Conservation (phyloP, 176 grass and related monocot species). For the Triticum monococcum region DNA sequence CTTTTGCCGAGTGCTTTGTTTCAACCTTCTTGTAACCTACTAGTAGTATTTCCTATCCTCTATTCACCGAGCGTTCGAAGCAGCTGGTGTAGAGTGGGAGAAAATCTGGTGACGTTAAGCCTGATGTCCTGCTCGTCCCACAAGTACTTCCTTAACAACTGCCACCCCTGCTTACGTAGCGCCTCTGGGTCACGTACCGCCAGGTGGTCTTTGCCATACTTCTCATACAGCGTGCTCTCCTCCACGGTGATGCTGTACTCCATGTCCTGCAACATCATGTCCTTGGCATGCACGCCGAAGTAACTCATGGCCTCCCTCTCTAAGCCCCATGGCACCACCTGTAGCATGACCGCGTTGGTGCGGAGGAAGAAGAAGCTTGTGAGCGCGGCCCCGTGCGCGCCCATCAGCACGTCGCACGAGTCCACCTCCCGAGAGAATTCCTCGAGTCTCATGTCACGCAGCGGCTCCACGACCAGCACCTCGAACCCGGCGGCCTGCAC, state of each 20-base stretch:
- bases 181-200: slow-evolving; percentile 48
- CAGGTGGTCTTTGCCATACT: slow-evolving; percentile 55
- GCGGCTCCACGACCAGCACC: slow-evolving; percentile 43
- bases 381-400: slow-evolving; percentile 72
- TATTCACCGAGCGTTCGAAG: slow-evolving; percentile 35
- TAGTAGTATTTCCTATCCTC: not conserved
- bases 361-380: slow-evolving; percentile 77
- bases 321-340: slow-evolving; percentile 77
- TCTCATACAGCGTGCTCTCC: slow-evolving; percentile 63
- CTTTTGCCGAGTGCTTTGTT: too few relatives aligned
- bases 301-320: slow-evolving; percentile 36
- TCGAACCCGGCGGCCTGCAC: slow-evolving; percentile 43
- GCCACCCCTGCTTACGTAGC: slow-evolving; percentile 56
- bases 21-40: too few relatives aligned
- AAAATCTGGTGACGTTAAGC: slow-evolving; percentile 65
- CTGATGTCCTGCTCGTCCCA: slow-evolving; percentile 62
- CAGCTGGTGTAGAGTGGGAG: slow-evolving; percentile 38
- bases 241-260: slow-evolving; percentile 60
- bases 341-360: slow-evolving; percentile 54
- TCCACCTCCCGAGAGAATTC: slow-evolving; percentile 46
- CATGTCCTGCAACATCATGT: slow-evolving; percentile 48
- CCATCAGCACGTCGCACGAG: slow-evolving; percentile 77
- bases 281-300: slow-evolving; percentile 41
- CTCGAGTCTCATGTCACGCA: slow-evolving; percentile 32
- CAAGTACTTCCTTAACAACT: slow-evolving; percentile 50